phyloP scores from a whole-genome alignment of 345 rosid species.

The Pistacia integerrima region DNA sequence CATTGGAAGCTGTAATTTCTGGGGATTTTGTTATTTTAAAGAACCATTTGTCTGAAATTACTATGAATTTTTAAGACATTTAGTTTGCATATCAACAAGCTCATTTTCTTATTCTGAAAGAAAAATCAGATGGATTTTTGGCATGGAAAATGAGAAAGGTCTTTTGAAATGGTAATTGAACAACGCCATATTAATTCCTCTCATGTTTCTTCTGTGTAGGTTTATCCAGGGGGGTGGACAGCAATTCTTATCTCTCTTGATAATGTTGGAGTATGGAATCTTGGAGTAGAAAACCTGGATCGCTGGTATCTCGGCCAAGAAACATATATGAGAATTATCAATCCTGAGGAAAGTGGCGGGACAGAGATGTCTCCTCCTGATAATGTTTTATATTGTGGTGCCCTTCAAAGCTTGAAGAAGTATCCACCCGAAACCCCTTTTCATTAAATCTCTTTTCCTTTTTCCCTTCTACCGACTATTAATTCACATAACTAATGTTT shows the following conservation, averaged over 20 bases:
- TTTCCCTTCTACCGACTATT: neutral
- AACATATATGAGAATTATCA: conserved; percentile 79
- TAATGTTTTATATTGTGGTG: conserved; percentile 84
- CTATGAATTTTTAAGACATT: neutral
- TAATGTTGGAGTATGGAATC: conserved; percentile 88
- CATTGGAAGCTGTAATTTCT: too few relatives aligned
- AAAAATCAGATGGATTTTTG: neutral
- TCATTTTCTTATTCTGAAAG: neutral
- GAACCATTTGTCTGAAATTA: neutral
- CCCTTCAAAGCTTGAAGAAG: conserved; percentile 62
- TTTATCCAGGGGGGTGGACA: conserved; percentile 91
- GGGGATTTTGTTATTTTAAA: too few relatives aligned
- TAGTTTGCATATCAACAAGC: neutral
- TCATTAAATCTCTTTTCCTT: neutral
- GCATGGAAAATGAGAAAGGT: neutral
- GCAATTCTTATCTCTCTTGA: conserved; percentile 79
- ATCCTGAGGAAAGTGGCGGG: conserved; percentile 80
- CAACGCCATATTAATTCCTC: neutral
- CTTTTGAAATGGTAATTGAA: neutral
- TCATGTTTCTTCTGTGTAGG: conserved; percentile 42
- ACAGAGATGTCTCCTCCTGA: conserved; percentile 73
- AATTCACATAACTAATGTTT: neutral
- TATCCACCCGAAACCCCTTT: conserved; percentile 31
- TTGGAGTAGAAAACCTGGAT: conserved; percentile 87
- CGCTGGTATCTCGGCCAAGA: conserved; percentile 93